phyloP scores from a whole-genome alignment of 2,329 filamentous ascomycete species.

The Sporothrix variecibatus region DNA sequence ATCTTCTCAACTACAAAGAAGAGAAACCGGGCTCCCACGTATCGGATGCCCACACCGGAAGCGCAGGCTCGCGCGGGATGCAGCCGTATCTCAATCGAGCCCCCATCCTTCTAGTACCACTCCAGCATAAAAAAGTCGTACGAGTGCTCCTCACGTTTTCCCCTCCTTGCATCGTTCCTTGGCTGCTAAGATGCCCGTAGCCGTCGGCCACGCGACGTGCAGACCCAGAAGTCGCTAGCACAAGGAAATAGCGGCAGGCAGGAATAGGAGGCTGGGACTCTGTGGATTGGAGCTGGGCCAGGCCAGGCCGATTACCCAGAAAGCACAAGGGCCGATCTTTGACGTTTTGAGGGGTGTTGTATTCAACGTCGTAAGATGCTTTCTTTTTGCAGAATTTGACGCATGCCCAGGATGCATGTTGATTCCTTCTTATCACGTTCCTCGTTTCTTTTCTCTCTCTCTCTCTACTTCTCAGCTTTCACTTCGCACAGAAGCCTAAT shows the following conservation, averaged over 20 bases:
- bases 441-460: background rate
- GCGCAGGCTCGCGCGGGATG: background rate
- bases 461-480: background rate
- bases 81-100: background rate
- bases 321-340: background rate
- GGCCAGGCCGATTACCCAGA: constrained; percentile 5
- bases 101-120: background rate
- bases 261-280: background rate
- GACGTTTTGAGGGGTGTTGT: background rate
- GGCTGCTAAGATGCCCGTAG: background rate
- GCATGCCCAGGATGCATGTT: background rate
- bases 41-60: background rate
- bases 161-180: background rate
- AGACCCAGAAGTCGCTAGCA: background rate
- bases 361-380: background rate
- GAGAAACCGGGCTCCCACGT: background rate
- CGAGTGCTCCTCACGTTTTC: background rate
- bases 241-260: background rate
- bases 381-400: background rate
- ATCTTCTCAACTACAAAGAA: background rate
- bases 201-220: background rate
- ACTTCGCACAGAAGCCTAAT: background rate
- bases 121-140: background rate
- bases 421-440: background rate
- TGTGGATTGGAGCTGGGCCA: background rate